Percentiles rank a stretch among this genome's conserved stretches.
These are phyloP conservation scores for Rhizophagus prolifer DNA, from an alignment of 192 early-diverging fungal species.

Conservation along the genomic window DNA sequence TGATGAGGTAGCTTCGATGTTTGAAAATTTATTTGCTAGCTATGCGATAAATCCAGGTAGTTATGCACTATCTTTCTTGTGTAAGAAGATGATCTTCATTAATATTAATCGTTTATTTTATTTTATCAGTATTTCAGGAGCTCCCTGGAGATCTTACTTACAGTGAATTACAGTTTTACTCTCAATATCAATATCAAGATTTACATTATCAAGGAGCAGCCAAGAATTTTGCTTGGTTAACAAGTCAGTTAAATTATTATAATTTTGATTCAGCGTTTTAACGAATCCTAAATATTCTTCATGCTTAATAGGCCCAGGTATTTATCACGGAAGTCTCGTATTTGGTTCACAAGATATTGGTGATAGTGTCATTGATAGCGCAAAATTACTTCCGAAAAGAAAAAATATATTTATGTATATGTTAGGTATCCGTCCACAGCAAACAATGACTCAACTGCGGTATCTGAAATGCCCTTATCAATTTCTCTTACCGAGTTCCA, in stretches of 20 bases:
- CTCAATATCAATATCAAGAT: slow-evolving; percentile 59
- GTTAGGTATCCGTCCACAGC: slow-evolving; percentile 53
- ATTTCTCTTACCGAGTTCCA: slow-evolving; percentile 89
- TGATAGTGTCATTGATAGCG: slow-evolving; percentile 79
- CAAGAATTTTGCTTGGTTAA: slow-evolving; percentile 89
- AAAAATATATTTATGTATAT: background rate
- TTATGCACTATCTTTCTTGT: slow-evolving; percentile 3
- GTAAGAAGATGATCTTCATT: background rate
- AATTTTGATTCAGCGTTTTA: background rate
- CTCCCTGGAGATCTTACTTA: slow-evolving; percentile 55
- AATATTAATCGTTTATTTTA: slow-evolving; percentile 1
- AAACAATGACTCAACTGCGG: slow-evolving; percentile 36
- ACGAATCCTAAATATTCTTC: background rate
- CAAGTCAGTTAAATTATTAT: slow-evolving; percentile 45
- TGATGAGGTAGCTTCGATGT: slow-evolving; percentile 64
- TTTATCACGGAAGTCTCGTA: slow-evolving; percentile 81
- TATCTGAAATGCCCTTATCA: slow-evolving; percentile 64
- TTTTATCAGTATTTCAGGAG: slow-evolving; percentile 55
- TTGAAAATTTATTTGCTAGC: slow-evolving; percentile 70
- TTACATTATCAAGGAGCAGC: slow-evolving; percentile 64
- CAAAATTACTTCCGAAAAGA: slow-evolving; percentile 68
- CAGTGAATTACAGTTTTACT: slow-evolving; percentile 69
- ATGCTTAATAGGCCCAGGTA: slow-evolving; percentile 61
- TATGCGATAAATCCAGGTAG: slow-evolving; percentile 71
- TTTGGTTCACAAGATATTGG: slow-evolving; percentile 73